Evolutionary conservation across 2,329 filamentous ascomycete genomes (phyloP).

Genomic region (Apiospora hydei): DNA sequence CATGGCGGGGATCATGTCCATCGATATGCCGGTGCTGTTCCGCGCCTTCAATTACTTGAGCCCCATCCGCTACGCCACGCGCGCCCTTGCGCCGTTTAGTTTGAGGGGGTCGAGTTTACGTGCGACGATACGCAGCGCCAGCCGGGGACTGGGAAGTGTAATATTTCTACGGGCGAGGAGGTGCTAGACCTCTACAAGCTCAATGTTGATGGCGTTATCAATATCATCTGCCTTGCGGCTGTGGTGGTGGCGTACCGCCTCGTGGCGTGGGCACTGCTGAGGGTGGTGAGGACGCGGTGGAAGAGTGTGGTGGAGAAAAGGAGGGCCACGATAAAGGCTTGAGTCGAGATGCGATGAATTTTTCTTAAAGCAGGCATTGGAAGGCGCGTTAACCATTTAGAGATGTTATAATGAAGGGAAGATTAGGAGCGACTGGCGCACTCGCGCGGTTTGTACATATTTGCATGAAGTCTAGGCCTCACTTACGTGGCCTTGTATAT

Average conservation of each 20-base stretch:
- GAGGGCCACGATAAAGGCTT: slow-evolving; percentile 9
- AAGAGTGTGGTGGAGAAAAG: slow-evolving; percentile 40
- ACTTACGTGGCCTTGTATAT: neutral
- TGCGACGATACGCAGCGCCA: slow-evolving; percentile 68
- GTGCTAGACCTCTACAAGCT: slow-evolving; percentile 73
- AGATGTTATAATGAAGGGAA: neutral
- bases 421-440: neutral
- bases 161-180: slow-evolving; percentile 70
- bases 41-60: slow-evolving; percentile 74
- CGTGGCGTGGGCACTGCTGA: slow-evolving; percentile 66
- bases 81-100: slow-evolving; percentile 71
- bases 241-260: slow-evolving; percentile 71
- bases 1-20: slow-evolving; percentile 75
- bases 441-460: neutral
- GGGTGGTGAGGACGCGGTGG: slow-evolving; percentile 62
- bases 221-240: slow-evolving; percentile 68
- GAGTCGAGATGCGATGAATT: neutral
- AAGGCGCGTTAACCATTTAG: neutral
- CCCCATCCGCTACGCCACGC: slow-evolving; percentile 73
- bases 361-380: too few species aligned
- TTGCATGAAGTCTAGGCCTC: neutral
- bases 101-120: slow-evolving; percentile 66
- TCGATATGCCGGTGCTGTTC: slow-evolving; percentile 72
- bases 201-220: slow-evolving; percentile 62
- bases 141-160: slow-evolving; percentile 63